Evolutionary conservation across 441 rosid genomes (phyloP), one percentile per base, ranked within the genome.

Genomic region (Adansonia rubrostipa): DNA sequence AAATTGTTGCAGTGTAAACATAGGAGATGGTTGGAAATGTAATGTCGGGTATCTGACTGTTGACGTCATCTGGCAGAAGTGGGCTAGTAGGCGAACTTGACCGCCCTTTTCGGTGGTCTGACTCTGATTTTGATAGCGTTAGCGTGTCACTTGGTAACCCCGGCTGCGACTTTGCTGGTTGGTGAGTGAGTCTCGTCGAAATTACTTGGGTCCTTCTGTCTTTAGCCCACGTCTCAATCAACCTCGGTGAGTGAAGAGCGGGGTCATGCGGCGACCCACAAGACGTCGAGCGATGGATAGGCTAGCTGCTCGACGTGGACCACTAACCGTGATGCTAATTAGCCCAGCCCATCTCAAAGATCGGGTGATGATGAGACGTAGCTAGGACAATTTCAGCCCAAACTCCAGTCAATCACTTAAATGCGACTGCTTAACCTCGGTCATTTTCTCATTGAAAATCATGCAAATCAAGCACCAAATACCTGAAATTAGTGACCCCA

Each of bases 251-350:
- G 62, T 57, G 10, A n/a, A 17, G 62, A 57, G 6, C 2, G 10
- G 62, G 62, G 22, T 2, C 15, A 57, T n/a, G 20, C 9, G 19
- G 24, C 62, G 20, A 17, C 60, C 28, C 65, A 61, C 69, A 17
- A 10, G 69, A 64, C 33, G 13, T 33, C 0, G 8, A 6, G 47
- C 5, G 14, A 11, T 61, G 69, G 44, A 6, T 64, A 64, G 69
- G 69, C 56, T 11, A 51, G 56, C 69, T 14, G 69, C 69, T 64
- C 19, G 8, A 64, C 40, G 5, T 24, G 69, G 69, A 65, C 70
- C 70, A 65, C 47, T 65, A 15, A 10, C 70, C 22, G 44, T 65
- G 48, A 0, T 40, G 7, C 65, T 24, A 0, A 17, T 22, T 17
- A 24, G 40, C 20, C 19, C 24, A 5, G 24, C 28, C 62, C 62